Evolutionary conservation across 2,329 filamentous ascomycete genomes (phyloP), one percentile per base, ranked within the genome.

Genomic region (Penicillium occitanis): DNA sequence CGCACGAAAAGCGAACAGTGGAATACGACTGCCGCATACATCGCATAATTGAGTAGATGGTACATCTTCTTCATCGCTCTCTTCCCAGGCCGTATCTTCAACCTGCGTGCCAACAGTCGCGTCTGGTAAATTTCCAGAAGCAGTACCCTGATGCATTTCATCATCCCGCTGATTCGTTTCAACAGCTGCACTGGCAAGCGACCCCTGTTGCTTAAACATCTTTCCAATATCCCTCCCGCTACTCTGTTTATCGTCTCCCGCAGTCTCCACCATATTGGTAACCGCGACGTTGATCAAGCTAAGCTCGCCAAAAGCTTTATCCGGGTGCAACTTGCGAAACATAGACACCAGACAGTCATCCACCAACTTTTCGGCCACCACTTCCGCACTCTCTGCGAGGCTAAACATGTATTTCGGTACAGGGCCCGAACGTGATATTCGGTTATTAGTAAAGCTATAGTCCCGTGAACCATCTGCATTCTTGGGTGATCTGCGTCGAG

Each of bases 251-350:
- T 79, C 72, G 67, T 85, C 82, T 14, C 80, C 81, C 4, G 85
- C 87, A 17, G 81, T 82, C 48, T 85, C 81, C 1, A 84, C 84
- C 89, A 98, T 94, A 74, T 97, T 96, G 14, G 91, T 90, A 7
- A 91, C 93, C 55, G 92, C 93, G 25, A 98, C 81, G 70, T 97
- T 98, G 67, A 98, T 82, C 61, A 98, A 80, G 69, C 90, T 91
- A 19, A 97, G 78, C 70, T 94, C 91, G 90, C 91, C 96, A 1
- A 86, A 88, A 8, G 83, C 80, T 68, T 84, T 86, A 68, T 90
- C 88, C 0, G 88, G 84, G 69, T 94, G 90, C 13, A 97, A 81
- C 68, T 87, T 88, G 14, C 88, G 87, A 73, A 97, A 92, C 75
- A 96, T 85, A 0, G 87, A 86, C 2, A 93, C 70, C 19, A 96